These are phyloP conservation scores for Quercus tomentella DNA, from an alignment of 331 rosid genomes.

Conservation along the genomic window DNA sequence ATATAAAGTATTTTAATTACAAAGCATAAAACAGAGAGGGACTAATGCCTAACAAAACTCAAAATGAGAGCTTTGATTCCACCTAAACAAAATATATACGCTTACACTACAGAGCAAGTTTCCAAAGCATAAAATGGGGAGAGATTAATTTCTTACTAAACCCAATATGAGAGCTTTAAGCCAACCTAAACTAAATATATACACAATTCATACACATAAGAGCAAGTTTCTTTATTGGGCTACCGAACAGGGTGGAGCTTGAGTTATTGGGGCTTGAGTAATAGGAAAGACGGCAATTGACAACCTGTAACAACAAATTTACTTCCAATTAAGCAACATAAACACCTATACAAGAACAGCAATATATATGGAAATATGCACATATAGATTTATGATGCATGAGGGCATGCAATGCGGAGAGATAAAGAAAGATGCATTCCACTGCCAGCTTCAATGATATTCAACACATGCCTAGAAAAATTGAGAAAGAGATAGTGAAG, in stretches of 20 bases:
- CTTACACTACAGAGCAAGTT: not conserved
- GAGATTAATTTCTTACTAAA: not conserved
- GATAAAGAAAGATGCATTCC: not conserved
- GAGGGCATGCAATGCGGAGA: not conserved
- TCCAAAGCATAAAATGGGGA: not conserved
- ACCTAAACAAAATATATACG: not conserved
- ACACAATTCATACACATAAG: not conserved
- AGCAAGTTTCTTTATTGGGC: conserved; percentile 10
- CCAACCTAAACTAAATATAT: not conserved
- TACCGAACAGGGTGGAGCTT: conserved; percentile 20
- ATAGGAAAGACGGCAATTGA: not conserved
- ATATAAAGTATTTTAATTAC: not conserved
- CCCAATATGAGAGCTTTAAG: not conserved
- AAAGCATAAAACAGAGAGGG: not conserved
- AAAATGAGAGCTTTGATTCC: not conserved
- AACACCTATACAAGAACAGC: not conserved
- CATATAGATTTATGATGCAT: not conserved
- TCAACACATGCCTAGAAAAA: no score
- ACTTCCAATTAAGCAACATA: conserved; percentile 3
- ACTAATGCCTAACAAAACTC: not conserved
- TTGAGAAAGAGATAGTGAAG: not conserved
- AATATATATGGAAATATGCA: not conserved
- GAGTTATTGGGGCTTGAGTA: conserved; percentile 2
- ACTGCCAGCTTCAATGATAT: no score
- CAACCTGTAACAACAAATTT: conserved; percentile 25